Base-by-base conservation (phyloP, 179 eudicot genomes). In the Beta lomatogona region DNA sequence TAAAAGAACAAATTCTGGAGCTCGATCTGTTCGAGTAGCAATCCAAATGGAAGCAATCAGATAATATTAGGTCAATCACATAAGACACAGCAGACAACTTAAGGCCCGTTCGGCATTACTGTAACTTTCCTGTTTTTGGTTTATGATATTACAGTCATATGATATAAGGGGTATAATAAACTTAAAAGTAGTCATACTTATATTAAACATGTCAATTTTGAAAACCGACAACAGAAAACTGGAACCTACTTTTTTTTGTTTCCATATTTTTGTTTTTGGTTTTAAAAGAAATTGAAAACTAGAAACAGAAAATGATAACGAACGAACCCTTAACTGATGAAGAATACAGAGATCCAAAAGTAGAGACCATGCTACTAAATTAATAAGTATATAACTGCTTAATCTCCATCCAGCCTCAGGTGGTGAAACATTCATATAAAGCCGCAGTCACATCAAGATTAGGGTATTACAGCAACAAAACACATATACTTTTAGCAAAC, bases 1-100 rank as follows among this genome's bases (percentile, higher is more conserved):
- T 48, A 93, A 66, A 85, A 93, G 88, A 81, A 94, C 71, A 82
- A 94, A 94, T 77, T 94, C 94, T 16, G 93, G 94, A 45, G 77
- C 65, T 66, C 82, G 82, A 75, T 92, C 97, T 92, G 88, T 72
- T 71, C 67, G 85, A 81, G 74, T 60, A 83, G 80, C 18, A 52
- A 25, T 64, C 72, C 7, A 70, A 48, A 72, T 8, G 18, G 48
- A 60, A 59, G 76, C 22, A 64, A 80, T 18, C 16, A 60, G 15
- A 41, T 12, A 46, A 31, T 64, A 71, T 63, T 55, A 16, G 68
- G 77, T 44, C 22, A 69, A 31, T 12, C 70, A 71, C 58, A 73
- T 73, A 70, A 71, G 36, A 57, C 4, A 21, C 6, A 13, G 13
- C 19, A 59, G 14, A 25, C n/a, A 70, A 19, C 45, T 16, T 25